Evolutionary conservation across 495 filamentous ascomycete genomes (phyloP), one percentile per base, ranked within the genome.

Genomic region (Wilcoxina mikolae): DNA sequence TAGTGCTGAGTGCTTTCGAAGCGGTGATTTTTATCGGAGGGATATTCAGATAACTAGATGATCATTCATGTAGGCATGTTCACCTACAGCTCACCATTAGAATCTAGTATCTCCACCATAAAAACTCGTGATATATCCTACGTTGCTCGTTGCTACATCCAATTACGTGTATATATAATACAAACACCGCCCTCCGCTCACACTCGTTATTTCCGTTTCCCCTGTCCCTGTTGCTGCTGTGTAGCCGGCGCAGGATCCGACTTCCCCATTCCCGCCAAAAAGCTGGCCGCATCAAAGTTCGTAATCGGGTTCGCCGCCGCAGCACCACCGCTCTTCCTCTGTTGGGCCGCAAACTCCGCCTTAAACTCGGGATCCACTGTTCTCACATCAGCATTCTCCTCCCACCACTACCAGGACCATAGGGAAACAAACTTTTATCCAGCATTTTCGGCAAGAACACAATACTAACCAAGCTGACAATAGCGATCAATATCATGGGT

Each of bases 311-410:
- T 64, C 20, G 27, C n/a, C 49, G n/a, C n/a, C 12, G 53, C 33
- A 23, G 74, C 73, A 57, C 89, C 72, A 3, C 82, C 77, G 56
- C 78, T 79, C 46, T 80, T 76, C 66, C 87, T 87, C 59, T 89
- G 87, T 54, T 86, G 81, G 65, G 87, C 82, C 65, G 95, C 87
- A 67, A 90, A 93, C 70, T 98, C 93, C 59, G 82, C 84, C 54
- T 80, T 78, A 72, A 85, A 84, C 68, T 98, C 91, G 17, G 86
- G 86, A 65, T 96, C 91, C 90, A 98, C 89, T 95, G 60, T 46
- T 26, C 18, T 22, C 24, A 52, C 23, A 29, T 47, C 38, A 58
- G 35, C 26, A 33, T 10, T 23, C 29, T n/a, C 23, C 20, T 9
- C 43, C 3, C 27, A 23, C 39, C 17, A 2, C 20, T 29, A 10